These are phyloP conservation scores for Tuber umbilicatum DNA, from an alignment of 495 filamentous ascomycete genomes.

Conservation along the genomic window DNA sequence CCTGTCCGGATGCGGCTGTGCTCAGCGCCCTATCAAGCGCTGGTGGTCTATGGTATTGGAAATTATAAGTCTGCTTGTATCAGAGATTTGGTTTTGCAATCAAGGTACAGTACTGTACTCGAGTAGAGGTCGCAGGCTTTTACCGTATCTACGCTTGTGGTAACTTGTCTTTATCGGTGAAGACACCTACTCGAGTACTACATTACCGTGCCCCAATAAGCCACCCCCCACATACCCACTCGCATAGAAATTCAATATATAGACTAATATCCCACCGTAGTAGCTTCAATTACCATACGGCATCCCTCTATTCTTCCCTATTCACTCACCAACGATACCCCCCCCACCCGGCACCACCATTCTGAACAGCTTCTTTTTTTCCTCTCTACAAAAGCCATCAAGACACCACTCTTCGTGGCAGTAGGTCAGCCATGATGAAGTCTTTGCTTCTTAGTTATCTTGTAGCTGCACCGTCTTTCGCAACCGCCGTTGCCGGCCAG, in stretches of 20 bases:
- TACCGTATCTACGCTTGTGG: neutral
- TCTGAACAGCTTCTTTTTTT: neutral
- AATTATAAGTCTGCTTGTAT: no score
- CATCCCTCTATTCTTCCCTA: neutral
- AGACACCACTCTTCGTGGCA: neutral
- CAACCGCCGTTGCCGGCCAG: neutral
- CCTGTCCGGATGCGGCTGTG: no score
- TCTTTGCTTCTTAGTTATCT: slow-evolving; percentile 7
- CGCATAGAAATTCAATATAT: neutral
- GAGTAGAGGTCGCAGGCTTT: no score
- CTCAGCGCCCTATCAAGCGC: no score
- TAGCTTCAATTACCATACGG: neutral
- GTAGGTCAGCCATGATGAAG: neutral
- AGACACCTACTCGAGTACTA: neutral
- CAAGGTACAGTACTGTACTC: neutral
- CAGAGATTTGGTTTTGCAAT: neutral
- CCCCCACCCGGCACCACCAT: neutral
- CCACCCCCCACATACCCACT: neutral
- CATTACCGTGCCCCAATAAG: no score
- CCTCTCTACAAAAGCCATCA: neutral
- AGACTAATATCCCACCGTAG: no score
- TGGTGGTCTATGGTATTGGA: no score
- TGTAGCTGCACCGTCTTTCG: slow-evolving; percentile 5
- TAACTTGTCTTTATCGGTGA: neutral
- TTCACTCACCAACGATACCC: neutral